These are phyloP conservation scores for Scutellaria galericulata DNA, from an alignment of 257 asterid genomes.

Conservation along the genomic window DNA sequence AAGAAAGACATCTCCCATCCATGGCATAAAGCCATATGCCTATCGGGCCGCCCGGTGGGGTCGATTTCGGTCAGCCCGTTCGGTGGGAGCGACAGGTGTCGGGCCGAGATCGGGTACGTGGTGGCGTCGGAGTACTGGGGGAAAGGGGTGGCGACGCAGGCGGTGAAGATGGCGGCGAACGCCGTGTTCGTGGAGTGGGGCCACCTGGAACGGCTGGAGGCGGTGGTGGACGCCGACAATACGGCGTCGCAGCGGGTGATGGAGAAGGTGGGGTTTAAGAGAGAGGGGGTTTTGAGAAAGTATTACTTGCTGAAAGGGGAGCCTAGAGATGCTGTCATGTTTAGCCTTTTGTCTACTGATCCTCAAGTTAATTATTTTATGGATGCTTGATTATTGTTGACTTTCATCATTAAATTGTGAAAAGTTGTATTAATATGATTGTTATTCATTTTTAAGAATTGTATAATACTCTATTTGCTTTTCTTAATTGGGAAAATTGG, in stretches of 20 bases:
- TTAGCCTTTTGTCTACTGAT: slow-evolving; percentile 67
- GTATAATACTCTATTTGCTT: too few species aligned
- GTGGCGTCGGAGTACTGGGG: slow-evolving; percentile 81
- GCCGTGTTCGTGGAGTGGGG: slow-evolving; percentile 69
- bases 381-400: too few species aligned
- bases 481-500: too few species aligned
- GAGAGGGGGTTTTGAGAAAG: slow-evolving; percentile 78
- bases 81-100: slow-evolving; percentile 45
- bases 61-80: slow-evolving; percentile 54
- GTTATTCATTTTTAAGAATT: too few species aligned
- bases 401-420: too few species aligned
- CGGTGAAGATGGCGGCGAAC: slow-evolving; percentile 70
- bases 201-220: slow-evolving; percentile 76
- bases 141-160: slow-evolving; percentile 71
- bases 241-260: slow-evolving; percentile 74
- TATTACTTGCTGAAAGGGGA: slow-evolving; percentile 64
- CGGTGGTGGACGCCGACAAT: slow-evolving; percentile 72
- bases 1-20: slow-evolving; percentile 47
- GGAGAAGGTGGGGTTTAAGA: slow-evolving; percentile 75
- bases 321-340: slow-evolving; percentile 61
- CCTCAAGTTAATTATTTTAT: slow-evolving; percentile 31
- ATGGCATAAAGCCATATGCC: slow-evolving; percentile 67
- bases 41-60: slow-evolving; percentile 57
- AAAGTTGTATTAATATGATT: too few species aligned
- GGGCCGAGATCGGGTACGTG: slow-evolving; percentile 77